A percentile compares a stretch with the other conserved stretches of the same genome.
These are phyloP conservation scores for Colletotrichum sp. DNA, from an alignment of 2,329 filamentous ascomycete genomes.

Conservation along the genomic window DNA sequence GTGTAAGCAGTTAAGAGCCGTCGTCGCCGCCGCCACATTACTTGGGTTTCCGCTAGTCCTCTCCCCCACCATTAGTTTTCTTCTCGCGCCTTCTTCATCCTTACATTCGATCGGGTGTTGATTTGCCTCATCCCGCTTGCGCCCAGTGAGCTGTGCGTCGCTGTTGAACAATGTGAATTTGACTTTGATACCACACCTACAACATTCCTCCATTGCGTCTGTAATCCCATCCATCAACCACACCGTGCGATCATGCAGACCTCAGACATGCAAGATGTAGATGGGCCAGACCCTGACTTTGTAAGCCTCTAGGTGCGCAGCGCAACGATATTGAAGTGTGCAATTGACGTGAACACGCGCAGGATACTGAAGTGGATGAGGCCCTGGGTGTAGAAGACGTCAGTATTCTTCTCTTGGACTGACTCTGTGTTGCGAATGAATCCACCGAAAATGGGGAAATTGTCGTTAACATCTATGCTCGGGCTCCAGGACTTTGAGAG, in stretches of 20 bases:
- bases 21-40: not conserved
- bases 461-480: accelerated
- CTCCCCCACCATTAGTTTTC: not conserved
- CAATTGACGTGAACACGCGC: not conserved
- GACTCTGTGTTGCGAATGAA: not conserved
- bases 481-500: not conserved
- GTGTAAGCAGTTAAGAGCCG: not conserved
- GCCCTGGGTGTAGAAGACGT: not conserved
- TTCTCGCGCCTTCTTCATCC: not conserved
- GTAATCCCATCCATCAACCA: not conserved
- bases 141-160: not conserved
- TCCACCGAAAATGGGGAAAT: not conserved
- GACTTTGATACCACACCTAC: not conserved
- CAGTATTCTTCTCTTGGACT: not conserved
- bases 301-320: not conserved
- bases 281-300: not conserved
- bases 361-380: not conserved
- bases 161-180: not conserved
- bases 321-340: not conserved
- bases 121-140: not conserved
- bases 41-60: not conserved
- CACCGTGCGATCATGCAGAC: not conserved
- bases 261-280: not conserved
- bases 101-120: not conserved
- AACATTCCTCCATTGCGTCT: too few relatives aligned